Percentiles rank a stretch among this genome's conserved stretches.
Evolutionary conservation across 768 basidiomycete species (phyloP).

Genomic region (Candolleomyces eurysporus): DNA sequence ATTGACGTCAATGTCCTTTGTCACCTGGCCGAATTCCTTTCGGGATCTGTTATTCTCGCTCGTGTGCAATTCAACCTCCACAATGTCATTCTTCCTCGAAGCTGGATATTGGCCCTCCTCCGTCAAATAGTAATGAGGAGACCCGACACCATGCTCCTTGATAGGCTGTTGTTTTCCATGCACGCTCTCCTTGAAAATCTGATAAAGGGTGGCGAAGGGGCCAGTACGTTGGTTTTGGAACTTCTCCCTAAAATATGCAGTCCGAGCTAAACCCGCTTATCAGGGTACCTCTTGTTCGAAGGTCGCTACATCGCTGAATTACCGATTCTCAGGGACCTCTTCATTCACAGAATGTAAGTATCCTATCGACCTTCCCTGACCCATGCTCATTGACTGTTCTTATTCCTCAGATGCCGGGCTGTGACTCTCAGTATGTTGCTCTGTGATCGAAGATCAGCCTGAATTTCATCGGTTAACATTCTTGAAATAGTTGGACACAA

Average conservation of each 20-base stretch:
- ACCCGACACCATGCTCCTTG: background rate
- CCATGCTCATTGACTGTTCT: background rate
- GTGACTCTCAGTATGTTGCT: constrained; percentile 44
- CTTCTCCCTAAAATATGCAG: background rate
- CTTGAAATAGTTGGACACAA: constrained; percentile 28
- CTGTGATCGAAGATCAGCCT: background rate
- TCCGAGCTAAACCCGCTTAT: background rate
- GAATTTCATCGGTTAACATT: constrained; percentile 2
- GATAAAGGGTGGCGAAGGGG: background rate
- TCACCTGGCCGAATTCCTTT: constrained; percentile 48
- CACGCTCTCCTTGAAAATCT: background rate
- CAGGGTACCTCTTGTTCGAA: constrained; percentile 24
- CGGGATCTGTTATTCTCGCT: constrained; percentile 37
- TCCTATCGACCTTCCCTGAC: background rate
- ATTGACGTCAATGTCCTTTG: constrained; percentile 53
- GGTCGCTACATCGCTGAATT: constrained; percentile 15
- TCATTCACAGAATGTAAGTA: constrained; percentile 49
- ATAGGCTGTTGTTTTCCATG: background rate
- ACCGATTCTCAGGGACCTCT: constrained; percentile 30
- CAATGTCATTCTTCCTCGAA: constrained; percentile 49
- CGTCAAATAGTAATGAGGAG: background rate
- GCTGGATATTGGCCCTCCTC: constrained; percentile 42
- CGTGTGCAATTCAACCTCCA: constrained; percentile 30
- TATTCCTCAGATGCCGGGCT: constrained; percentile 39
- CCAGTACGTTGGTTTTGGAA: background rate